Evolutionary conservation across 768 basidiomycete genomes (phyloP).

Genomic region (Collybia nuda): DNA sequence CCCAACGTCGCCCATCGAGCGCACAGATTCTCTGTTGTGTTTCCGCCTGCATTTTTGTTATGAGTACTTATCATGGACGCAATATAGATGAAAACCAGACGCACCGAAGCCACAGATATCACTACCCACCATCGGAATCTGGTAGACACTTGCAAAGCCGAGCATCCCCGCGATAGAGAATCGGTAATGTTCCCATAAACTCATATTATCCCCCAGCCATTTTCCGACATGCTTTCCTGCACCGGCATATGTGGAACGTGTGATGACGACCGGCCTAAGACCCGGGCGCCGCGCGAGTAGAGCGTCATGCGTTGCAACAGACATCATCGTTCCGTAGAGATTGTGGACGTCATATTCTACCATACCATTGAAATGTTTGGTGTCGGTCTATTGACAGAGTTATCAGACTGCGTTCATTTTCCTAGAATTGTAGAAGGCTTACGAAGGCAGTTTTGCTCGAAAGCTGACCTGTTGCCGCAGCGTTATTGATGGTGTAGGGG

Average conservation of each 20-base stretch:
- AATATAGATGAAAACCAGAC: too few relatives aligned
- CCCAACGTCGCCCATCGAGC: constrained; percentile 78
- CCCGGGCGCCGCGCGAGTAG: constrained; percentile 65
- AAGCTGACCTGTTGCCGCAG: constrained; percentile 38
- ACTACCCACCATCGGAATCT: constrained; percentile 74
- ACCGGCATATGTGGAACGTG: constrained; percentile 72
- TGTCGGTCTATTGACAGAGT: constrained; percentile 30
- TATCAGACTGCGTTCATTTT: too few relatives aligned
- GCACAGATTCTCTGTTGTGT: constrained; percentile 69
- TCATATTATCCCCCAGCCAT: constrained; percentile 72
- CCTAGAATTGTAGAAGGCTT: constrained; percentile 15
- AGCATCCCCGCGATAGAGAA: constrained; percentile 64
- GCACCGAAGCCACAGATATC: constrained; percentile 71
- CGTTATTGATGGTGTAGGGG: constrained; percentile 61
- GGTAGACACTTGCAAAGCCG: constrained; percentile 63
- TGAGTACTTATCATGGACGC: too few relatives aligned
- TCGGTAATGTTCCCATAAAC: constrained; percentile 58
- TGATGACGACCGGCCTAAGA: constrained; percentile 62
- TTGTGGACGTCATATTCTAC: constrained; percentile 66
- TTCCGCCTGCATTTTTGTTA: constrained; percentile 4
- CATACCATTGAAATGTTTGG: constrained; percentile 56
- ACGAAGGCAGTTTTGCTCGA: constrained; percentile 58
- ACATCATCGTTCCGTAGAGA: constrained; percentile 74
- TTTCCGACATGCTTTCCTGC: constrained; percentile 69
- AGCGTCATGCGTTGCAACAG: constrained; percentile 55